Conservation (phyloP, 306 rosid genomes). For the Cicer arietinum region DNA sequence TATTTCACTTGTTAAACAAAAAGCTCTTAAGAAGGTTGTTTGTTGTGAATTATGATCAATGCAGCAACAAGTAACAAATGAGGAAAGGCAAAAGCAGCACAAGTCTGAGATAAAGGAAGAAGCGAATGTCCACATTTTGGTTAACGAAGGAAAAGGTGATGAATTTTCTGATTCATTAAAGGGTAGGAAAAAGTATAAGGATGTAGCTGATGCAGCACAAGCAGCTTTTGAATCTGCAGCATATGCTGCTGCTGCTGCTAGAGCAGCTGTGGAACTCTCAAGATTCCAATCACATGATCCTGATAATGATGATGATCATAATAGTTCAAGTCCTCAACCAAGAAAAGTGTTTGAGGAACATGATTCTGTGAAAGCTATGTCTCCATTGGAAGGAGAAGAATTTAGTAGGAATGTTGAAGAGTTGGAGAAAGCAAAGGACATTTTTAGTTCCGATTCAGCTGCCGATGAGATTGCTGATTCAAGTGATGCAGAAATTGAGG, state of each 20-base stretch:
- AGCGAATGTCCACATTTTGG: conserved; percentile 40
- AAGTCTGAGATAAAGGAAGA: conserved; percentile 40
- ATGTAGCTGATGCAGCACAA: conserved; percentile 88
- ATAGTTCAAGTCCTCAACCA: conserved; percentile 46
- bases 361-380: conserved; percentile 25
- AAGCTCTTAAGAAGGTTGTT: conserved; percentile 28
- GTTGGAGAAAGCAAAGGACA: conserved; percentile 43
- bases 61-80: conserved; percentile 56
- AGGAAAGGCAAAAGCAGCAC: conserved; percentile 48
- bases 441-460: conserved; percentile 49
- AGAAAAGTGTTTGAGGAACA: conserved; percentile 42
- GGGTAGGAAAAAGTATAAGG: conserved; percentile 62
- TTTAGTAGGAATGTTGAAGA: conserved; percentile 33
- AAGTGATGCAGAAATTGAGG: conserved; percentile 40
- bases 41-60: conserved; percentile 28
- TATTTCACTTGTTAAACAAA: background rate
- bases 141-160: conserved; percentile 48
- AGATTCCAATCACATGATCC: conserved; percentile 62
- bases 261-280: conserved; percentile 84
- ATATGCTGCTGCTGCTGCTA: conserved; percentile 88
- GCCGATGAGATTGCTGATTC: conserved; percentile 30
- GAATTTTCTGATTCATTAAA: conserved; percentile 57
- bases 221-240: conserved; percentile 97
- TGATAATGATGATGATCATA: conserved; percentile 46
- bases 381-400: conserved; percentile 44